A percentile compares a stretch with the other conserved stretches of the same genome.
phyloP scores from a whole-genome alignment of 179 eudicot species.

The Vitellaria paradoxa region DNA sequence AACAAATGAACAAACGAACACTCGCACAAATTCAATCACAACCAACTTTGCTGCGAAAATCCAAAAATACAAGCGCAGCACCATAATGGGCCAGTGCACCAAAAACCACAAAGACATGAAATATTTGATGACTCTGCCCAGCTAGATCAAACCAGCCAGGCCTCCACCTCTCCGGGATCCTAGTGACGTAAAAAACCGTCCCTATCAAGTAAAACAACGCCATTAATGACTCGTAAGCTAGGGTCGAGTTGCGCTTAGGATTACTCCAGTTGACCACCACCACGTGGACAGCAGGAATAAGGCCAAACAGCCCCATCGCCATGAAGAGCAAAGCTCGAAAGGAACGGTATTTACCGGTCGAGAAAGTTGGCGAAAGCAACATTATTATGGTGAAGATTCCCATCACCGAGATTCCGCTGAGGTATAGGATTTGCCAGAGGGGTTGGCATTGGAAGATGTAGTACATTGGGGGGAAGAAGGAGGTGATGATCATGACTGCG shows the following conservation, averaged over 20 bases:
- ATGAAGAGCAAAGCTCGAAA: constrained; percentile 68
- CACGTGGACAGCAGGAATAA: constrained; percentile 72
- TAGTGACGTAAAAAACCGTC: constrained; percentile 63
- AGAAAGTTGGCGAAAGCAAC: constrained; percentile 60
- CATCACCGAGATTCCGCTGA: constrained; percentile 54
- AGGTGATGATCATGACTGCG: constrained; percentile 83
- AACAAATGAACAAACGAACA: not conserved
- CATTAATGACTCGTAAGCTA: constrained; percentile 76
- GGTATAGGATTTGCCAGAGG: constrained; percentile 70
- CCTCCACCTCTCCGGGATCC: constrained; percentile 83
- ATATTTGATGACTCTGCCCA: constrained; percentile 93
- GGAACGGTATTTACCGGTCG: constrained; percentile 54
- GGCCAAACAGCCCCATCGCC: constrained; percentile 77
- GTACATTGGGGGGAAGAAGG: constrained; percentile 94
- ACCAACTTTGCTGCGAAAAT: constrained; percentile 48
- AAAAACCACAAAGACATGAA: constrained; percentile 78
- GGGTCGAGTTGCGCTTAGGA: constrained; percentile 53
- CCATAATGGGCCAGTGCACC: constrained; percentile 94
- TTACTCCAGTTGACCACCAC: constrained; percentile 59
- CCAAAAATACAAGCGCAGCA: constrained; percentile 68
- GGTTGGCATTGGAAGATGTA: constrained; percentile 87
- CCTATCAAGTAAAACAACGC: constrained; percentile 70
- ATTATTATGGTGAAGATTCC: constrained; percentile 60
- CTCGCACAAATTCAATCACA: constrained; percentile 25
- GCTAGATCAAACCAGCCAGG: constrained; percentile 92